Evolutionary conservation across 164 flowering plant species (phyloP).

Genomic region (Santalum album): DNA sequence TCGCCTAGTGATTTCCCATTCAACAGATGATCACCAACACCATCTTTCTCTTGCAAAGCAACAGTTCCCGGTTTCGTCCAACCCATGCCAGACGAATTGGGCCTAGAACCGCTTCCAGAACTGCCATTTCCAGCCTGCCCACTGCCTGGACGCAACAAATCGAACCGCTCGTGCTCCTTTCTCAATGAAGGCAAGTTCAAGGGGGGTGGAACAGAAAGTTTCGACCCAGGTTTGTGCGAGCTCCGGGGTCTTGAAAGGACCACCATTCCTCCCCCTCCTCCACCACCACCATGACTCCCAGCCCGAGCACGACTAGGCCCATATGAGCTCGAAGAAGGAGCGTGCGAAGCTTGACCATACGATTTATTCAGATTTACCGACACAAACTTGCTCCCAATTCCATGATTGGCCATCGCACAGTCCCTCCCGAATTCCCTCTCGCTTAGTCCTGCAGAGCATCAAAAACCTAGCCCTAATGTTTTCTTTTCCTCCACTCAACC

Average conservation of each 20-base stretch:
- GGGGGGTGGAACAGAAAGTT: conserved; percentile 98
- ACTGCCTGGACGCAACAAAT: conserved; percentile 41
- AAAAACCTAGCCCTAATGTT: conserved; percentile 24
- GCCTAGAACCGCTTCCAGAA: conserved; percentile 58
- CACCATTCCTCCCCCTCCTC: conserved; percentile 76
- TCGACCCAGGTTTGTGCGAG: conserved; percentile 58
- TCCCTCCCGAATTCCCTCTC: conserved; percentile 10
- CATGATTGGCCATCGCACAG: conserved; percentile 75
- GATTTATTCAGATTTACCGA: conserved; percentile 95
- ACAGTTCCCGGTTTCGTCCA: conserved; percentile 72
- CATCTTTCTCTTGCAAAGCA: conserved; percentile 39
- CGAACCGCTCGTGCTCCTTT: conserved; percentile 82
- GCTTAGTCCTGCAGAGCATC: conserved; percentile 41
- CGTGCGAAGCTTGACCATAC: conserved; percentile 54
- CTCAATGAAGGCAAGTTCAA: conserved; percentile 87
- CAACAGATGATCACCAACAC: conserved; percentile 14
- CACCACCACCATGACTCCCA: conserved; percentile 21
- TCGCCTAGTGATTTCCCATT: neutral
- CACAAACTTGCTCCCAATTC: conserved; percentile 67
- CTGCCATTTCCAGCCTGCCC: conserved; percentile 38
- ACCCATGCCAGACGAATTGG: conserved; percentile 64
- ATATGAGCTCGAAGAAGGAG: conserved; percentile 14
- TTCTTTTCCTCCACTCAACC: neutral
- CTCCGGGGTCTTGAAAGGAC: conserved; percentile 63
- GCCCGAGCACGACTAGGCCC: conserved; percentile 25